Evolutionary conservation across 2,329 filamentous ascomycete species (phyloP), one percentile per base, ranked within the genome.

Genomic region (Sporothrix dimorphospora): DNA sequence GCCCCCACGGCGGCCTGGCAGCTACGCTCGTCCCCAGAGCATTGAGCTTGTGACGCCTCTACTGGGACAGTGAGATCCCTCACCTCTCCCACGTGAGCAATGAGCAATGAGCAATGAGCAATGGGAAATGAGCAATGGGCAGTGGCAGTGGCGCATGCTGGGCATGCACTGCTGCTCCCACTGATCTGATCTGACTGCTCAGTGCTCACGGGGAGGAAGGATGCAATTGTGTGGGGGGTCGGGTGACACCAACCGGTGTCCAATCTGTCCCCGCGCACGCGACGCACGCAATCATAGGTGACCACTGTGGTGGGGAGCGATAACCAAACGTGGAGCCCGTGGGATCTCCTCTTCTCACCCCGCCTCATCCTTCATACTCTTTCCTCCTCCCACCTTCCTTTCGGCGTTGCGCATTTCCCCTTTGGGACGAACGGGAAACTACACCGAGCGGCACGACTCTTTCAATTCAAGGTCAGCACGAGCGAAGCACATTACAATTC

Each of bases 41-140:
- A 88, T 90, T 76, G 88, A 90, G 80, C 83, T 90, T 27, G 87
- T 90, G 59, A 89, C 88, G 68, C 88, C 89, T 45, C 85, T 89
- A 79, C 78, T 87, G 75, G 83, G 85, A 69, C 83, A 85, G 76
- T 89, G 75, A 72, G 61, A 21, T 40, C n/a, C n/a, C n/a, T n/a
- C 19, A 61, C 55, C 3, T 61, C n/a, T n/a, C n/a, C n/a, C n/a
- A n/a, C n/a, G n/a, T n/a, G n/a, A n/a, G n/a, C n/a, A n/a, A n/a
- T n/a, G n/a, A n/a, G n/a, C n/a, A n/a, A n/a, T n/a, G n/a, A n/a
- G n/a, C n/a, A n/a, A n/a, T n/a, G n/a, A n/a, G n/a, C n/a, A n/a
- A n/a, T n/a, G n/a, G n/a, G n/a, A n/a, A n/a, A n/a, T n/a, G n/a
- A n/a, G n/a, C n/a, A n/a, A n/a, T n/a, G n/a, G n/a, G n/a, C n/a